phyloP scores from a whole-genome alignment of 257 asterid species.

The Gynochthodes officinalis region DNA sequence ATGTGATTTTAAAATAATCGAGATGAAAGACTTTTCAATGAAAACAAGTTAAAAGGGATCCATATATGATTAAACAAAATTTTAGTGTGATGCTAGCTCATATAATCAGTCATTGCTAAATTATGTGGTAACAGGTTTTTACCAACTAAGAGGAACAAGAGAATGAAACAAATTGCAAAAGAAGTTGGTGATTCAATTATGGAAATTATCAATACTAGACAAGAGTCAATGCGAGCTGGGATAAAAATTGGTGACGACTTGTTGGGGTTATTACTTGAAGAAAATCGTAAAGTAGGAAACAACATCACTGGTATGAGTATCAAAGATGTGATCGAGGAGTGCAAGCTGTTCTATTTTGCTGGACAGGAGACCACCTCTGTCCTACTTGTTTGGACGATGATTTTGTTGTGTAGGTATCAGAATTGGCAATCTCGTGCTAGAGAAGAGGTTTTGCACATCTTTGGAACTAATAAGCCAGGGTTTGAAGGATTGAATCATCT shows the following conservation, averaged over 20 bases:
- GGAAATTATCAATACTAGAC: conserved; percentile 6
- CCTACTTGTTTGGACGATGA: conserved; percentile 9
- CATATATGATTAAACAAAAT: too few species aligned
- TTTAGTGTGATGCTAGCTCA: background rate
- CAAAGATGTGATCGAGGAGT: background rate
- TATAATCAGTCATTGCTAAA: too few species aligned
- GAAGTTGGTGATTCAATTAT: background rate
- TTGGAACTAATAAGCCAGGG: conserved; percentile 17
- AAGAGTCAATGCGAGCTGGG: background rate
- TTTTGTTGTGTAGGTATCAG: background rate
- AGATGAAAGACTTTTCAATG: too few species aligned
- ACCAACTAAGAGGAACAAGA: conserved; percentile 4
- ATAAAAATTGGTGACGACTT: background rate
- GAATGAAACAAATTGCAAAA: conserved; percentile 3
- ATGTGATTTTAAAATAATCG: too few species aligned
- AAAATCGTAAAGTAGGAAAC: background rate
- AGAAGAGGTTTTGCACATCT: conserved; percentile 24
- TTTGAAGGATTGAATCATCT: conserved; percentile 25
- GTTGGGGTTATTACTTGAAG: conserved; percentile 8
- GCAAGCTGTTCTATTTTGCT: conserved; percentile 12
- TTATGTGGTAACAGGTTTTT: background rate
- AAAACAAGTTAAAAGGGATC: too few species aligned
- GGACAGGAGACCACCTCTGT: conserved; percentile 15
- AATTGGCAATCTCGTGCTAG: conserved; percentile 32
- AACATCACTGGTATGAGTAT: background rate